Conservation (phyloP, 345 rosid species). For the Carallia pectinifolia region DNA sequence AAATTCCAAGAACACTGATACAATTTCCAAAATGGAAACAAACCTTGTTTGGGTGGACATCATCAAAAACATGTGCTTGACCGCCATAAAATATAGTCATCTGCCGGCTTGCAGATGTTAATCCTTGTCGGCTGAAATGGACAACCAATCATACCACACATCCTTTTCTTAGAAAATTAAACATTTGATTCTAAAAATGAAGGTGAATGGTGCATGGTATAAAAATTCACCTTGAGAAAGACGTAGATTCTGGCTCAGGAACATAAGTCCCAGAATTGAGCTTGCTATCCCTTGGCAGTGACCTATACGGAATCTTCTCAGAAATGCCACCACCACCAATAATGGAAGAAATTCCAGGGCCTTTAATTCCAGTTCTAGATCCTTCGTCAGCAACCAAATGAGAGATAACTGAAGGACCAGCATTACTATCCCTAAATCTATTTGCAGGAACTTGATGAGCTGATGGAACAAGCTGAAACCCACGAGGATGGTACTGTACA, state of each 20-base stretch:
- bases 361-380: conserved; percentile 93
- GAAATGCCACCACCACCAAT: conserved; percentile 30
- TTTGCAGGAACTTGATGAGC: conserved; percentile 58
- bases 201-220: conserved; percentile 7
- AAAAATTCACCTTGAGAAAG: conserved; percentile 56
- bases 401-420: conserved; percentile 49
- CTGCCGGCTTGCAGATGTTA: conserved; percentile 57
- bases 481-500: conserved; percentile 57
- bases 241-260: conserved; percentile 52
- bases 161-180: conserved; percentile 4
- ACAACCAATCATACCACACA: conserved; percentile 9
- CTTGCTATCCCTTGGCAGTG: conserved; percentile 45
- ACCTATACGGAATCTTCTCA: conserved; percentile 42
- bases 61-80: conserved; percentile 99
- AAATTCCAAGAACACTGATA: conserved; percentile 4
- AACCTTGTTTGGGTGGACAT: conserved; percentile 95
- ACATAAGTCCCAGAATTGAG: conserved; percentile 36
- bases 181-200: background rate
- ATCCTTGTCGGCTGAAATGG: conserved; percentile 49
- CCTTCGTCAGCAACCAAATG: conserved; percentile 99
- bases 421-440: conserved; percentile 63
- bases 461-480: conserved; percentile 59
- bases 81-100: conserved; percentile 99
- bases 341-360: conserved; percentile 54
- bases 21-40: conserved; percentile 5